Base-by-base conservation (phyloP, 192 early-diverging fungal genomes). In the Backusella australiensis region DNA sequence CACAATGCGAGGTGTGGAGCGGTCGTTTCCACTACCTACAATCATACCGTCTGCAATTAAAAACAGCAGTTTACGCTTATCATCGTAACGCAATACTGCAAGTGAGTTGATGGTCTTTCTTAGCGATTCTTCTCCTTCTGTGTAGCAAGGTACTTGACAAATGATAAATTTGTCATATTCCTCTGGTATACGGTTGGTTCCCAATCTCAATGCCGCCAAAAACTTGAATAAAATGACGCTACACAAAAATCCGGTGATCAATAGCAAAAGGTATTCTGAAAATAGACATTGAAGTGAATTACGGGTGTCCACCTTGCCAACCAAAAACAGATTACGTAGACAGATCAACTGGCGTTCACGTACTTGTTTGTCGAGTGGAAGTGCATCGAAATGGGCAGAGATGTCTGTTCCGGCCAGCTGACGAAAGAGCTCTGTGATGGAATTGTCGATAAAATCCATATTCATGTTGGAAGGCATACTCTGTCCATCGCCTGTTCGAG, bases 151-250 rank as follows among this genome's bases (percentile, higher is more conserved):
- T 21, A 94, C 93, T 65, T 91, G 92, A 75, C 86, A 90, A 76
- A 95, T 94, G 19, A 93, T 90, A 74, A 94, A 93, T 53, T 91
- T 87, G 78, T 94, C 93, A 68, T 93, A 86, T 69, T 87, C 67
- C 42, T 92, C 52, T 38, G 53, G 69, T 39, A 39, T 41, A 2
- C 44, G 39, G 6, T 72, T 35, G 6, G 89, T 84, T 39, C 93
- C 93, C 44, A 97, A 82, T 78, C 97, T 95, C 75, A 98, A 85
- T 4, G 97, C 96, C n/a, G 97, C 95, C 70, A 99, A 84, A 78
- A 99, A 99, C 86, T 97, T 97, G 86, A 99, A 91, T 38, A 94
- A 85, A 72, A 99, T 93, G 34, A 97, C 91, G 23, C 87, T 87
- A 4, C 94, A 94, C 74, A 99, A 86, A 59, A 96, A 87, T 70